These are phyloP conservation scores for Ganoderma leucocontextum DNA, from an alignment of 1,284 basidiomycete species.

Conservation along the genomic window DNA sequence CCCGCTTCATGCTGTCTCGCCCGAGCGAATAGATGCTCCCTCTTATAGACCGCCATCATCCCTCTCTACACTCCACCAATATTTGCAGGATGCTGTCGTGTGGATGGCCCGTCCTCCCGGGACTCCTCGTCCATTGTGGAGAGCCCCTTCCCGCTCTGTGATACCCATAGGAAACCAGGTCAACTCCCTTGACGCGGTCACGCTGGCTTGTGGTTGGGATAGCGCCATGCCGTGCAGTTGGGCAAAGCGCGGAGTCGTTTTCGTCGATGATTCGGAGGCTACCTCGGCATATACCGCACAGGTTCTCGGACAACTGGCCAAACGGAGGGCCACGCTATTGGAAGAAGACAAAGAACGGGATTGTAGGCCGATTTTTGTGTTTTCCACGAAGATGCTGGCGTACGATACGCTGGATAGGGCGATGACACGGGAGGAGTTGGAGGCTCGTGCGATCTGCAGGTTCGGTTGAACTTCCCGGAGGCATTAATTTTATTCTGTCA, in stretches of 20 bases:
- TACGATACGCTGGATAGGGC: conserved; percentile 30
- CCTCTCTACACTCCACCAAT: conserved; percentile 23
- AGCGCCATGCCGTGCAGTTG: conserved; percentile 24
- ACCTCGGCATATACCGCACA: conserved; percentile 20
- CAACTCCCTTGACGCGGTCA: conserved; percentile 35
- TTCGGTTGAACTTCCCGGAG: conserved; percentile 28
- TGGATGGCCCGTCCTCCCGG: conserved; percentile 34
- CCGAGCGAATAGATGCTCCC: neutral
- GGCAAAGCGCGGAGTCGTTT: conserved; percentile 38
- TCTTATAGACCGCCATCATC: neutral
- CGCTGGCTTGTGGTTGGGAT: conserved; percentile 39
- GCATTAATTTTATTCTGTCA: neutral
- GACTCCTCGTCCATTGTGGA: conserved; percentile 34
- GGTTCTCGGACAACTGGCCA: conserved; percentile 22
- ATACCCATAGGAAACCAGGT: conserved; percentile 36
- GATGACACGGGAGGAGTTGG: conserved; percentile 23
- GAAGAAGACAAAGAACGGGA: neutral
- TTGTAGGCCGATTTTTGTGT: conserved; percentile 32
- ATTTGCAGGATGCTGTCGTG: conserved; percentile 35
- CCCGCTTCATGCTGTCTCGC: neutral
- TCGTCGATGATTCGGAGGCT: conserved; percentile 36
- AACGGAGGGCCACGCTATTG: conserved; percentile 20
- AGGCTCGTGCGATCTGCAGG: conserved; percentile 33
- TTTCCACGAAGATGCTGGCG: conserved; percentile 36
- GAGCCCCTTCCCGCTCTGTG: conserved; percentile 32